Percentiles rank a stretch among this genome's conserved stretches.
Evolutionary conservation across 257 asterid species (phyloP).

Genomic region (Nemophila menziesii): DNA sequence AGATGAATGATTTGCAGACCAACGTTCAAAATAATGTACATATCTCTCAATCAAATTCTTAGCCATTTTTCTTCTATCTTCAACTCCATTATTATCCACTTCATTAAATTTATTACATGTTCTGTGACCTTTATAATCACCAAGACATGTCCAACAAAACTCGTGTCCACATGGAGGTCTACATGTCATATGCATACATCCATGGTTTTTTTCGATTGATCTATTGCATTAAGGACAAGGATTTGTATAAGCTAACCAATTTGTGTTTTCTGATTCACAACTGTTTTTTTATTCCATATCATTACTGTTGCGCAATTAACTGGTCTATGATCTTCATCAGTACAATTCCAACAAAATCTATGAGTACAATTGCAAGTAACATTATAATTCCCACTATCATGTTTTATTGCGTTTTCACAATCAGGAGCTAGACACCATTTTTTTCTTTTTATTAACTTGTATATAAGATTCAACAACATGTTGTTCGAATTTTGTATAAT

Average conservation of each 20-base stretch:
- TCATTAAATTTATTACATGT: constrained; percentile 10
- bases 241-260: constrained; percentile 22
- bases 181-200: constrained; percentile 31
- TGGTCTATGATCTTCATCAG: constrained; percentile 34
- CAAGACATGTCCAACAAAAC: constrained; percentile 28
- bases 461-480: constrained; percentile 23
- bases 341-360: constrained; percentile 28
- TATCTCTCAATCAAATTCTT: constrained; percentile 6
- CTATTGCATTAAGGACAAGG: constrained; percentile 29
- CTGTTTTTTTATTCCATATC: constrained; percentile 21
- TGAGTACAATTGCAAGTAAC: constrained; percentile 20
- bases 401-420: constrained; percentile 21
- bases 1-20: constrained; percentile 17
- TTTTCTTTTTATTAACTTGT: constrained; percentile 6
- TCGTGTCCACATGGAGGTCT: constrained; percentile 11
- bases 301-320: constrained; percentile 24
- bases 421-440: constrained; percentile 38
- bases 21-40: constrained; percentile 26
- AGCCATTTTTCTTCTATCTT: not conserved
- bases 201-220: constrained; percentile 24
- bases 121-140: not conserved
- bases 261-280: constrained; percentile 14
- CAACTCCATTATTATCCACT: not conserved
- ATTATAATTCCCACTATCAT: constrained; percentile 10
- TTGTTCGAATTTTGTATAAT: constrained; percentile 74